Conservation (phyloP, 2,329 filamentous ascomycete species). For the Elsinoe arachidis region DNA sequence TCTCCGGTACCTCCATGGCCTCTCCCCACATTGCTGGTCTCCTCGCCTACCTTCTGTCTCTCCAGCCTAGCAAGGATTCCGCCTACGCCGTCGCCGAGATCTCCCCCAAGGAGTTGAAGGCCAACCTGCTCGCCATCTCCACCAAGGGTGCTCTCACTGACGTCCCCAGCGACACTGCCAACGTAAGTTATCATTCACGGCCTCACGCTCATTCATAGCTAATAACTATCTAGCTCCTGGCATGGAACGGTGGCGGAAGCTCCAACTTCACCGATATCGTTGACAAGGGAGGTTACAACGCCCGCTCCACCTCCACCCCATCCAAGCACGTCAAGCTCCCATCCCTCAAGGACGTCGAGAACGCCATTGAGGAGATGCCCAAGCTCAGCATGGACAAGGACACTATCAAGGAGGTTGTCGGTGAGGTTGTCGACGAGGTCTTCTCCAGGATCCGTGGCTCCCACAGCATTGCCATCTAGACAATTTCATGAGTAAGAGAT, state of each 20-base stretch:
- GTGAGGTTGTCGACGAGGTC: constrained; percentile 42
- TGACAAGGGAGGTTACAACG: constrained; percentile 61
- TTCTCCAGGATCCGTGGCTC: constrained; percentile 28
- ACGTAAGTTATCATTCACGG: constrained; percentile 44
- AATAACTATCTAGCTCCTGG: constrained; percentile 54
- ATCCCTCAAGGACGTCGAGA: constrained; percentile 34
- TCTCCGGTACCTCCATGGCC: constrained; percentile 98
- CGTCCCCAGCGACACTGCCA: constrained; percentile 77
- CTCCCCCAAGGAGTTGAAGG: constrained; percentile 90
- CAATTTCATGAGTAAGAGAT: background rate
- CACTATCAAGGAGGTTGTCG: constrained; percentile 40
- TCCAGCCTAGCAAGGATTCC: constrained; percentile 83
- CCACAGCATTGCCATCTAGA: constrained; percentile 5
- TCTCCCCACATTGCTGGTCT: constrained; percentile 96
- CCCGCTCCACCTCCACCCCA: constrained; percentile 27
- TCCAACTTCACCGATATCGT: constrained; percentile 85
- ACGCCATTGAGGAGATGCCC: constrained; percentile 41
- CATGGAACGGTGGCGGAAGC: constrained; percentile 96
- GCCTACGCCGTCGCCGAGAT: constrained; percentile 83
- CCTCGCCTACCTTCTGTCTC: constrained; percentile 93
- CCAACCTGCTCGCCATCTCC: constrained; percentile 71
- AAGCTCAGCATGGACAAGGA: constrained; percentile 23
- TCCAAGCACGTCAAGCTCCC: constrained; percentile 25
- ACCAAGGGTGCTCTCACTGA: constrained; percentile 71
- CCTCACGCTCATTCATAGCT: constrained; percentile 18